phyloP scores from a whole-genome alignment of 2,329 filamentous ascomycete species.

The Clarireedia paspali region DNA sequence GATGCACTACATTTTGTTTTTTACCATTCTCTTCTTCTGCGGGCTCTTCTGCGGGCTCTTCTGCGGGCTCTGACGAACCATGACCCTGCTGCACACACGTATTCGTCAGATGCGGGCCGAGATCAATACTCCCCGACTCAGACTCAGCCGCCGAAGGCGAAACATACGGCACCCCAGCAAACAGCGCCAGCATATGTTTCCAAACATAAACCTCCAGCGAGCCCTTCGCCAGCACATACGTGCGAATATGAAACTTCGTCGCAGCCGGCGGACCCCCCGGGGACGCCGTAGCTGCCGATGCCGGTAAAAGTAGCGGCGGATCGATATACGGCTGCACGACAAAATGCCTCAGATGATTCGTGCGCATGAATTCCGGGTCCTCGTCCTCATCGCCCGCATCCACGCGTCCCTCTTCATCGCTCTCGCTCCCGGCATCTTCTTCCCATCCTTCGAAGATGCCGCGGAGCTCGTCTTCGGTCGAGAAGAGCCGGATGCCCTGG shows the following conservation, averaged over 20 bases:
- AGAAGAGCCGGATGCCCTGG: constrained; percentile 87
- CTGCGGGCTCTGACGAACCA: constrained; percentile 37
- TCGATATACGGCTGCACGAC: constrained; percentile 93
- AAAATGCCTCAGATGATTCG: constrained; percentile 91
- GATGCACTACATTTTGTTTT: constrained; percentile 51
- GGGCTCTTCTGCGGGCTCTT: constrained; percentile 43
- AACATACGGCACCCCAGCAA: constrained; percentile 67
- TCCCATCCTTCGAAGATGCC: constrained; percentile 92
- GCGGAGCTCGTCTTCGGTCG: constrained; percentile 74
- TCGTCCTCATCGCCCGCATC: constrained; percentile 36
- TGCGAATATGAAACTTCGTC: constrained; percentile 90
- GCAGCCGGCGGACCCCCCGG: constrained; percentile 34
- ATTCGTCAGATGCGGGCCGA: constrained; percentile 83
- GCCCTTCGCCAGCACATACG: constrained; percentile 79
- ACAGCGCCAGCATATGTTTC: constrained; percentile 84
- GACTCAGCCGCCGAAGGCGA: constrained; percentile 45
- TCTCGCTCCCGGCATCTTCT: constrained; percentile 54
- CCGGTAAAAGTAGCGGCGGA: constrained; percentile 63
- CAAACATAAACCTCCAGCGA: constrained; percentile 79
- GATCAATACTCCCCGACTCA: constrained; percentile 31
- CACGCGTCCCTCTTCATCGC: constrained; percentile 44
- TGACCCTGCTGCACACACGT: constrained; percentile 70
- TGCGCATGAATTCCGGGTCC: constrained; percentile 51
- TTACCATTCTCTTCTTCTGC: constrained; percentile 35
- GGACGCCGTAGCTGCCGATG: not conserved